Base-by-base conservation (phyloP, 148 eudicot species). In the Rhododendron mucronatum region DNA sequence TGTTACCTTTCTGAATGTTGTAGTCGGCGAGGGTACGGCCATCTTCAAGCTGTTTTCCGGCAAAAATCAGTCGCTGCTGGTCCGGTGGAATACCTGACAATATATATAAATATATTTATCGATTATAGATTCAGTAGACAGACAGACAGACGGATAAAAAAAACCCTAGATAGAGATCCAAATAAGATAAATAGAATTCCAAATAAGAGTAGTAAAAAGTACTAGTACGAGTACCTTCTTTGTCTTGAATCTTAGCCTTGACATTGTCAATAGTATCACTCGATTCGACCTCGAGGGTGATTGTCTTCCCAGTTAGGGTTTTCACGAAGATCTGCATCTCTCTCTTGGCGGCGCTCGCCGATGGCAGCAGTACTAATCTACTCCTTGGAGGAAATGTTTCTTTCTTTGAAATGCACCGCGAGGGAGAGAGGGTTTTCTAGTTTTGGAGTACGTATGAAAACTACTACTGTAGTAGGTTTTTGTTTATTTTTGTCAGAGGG, bases 201-300 rank as follows among this genome's bases (percentile, higher is more conserved):
- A 55, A 55, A 55, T 16, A 50, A 53, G 50, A 53, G 13, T 75
- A 1, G 1, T 55, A 55, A 57, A 14, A 30, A 50, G 26, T 83
- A n/a, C n/a, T n/a, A 87, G 55, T 51, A 13, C 4, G 16, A 51
- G 50, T 47, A 47, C 88, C 88, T 87, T 87, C 88, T 44, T 87
- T 87, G 59, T 87, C 88, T 55, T 87, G 88, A 55, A 87, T 87
- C 78, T 87, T 87, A 23, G 88, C 88, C 86, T 87, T 87, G 65
- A 87, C 88, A 83, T 87, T 87, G 67, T 87, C 88, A 71, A 87
- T 87, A 16, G 88, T 87, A 37, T 87, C 88, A 53, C 88, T 87
- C 28, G 88, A 87, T 65, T 87, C 88, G 35, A 87, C 88, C 50
- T 87, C 88, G 77, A 87, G 88, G 9, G 88, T 87, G 63, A 87